These are phyloP conservation scores for Punica granatum DNA, from an alignment of 345 rosid genomes.

Conservation along the genomic window DNA sequence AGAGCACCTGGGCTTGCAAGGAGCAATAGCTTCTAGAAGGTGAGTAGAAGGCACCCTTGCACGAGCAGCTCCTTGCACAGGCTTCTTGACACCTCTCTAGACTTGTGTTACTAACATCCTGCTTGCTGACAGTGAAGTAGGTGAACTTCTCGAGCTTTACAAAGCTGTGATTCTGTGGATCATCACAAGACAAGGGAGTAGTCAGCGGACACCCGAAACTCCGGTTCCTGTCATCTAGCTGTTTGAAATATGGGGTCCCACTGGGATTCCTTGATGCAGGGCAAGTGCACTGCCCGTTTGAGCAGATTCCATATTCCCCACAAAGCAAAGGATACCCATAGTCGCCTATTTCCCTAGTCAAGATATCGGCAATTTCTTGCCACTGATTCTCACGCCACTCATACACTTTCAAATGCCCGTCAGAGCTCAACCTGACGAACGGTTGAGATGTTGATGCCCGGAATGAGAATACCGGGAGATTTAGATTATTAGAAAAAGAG, in stretches of 20 bases:
- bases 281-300: background rate
- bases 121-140: background rate
- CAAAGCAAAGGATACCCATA: slow-evolving; percentile 8
- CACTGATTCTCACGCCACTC: background rate
- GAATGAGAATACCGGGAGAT: no score
- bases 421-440: slow-evolving; percentile 7
- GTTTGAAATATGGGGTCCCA: no score
- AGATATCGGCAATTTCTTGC: background rate
- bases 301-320: slow-evolving; percentile 6
- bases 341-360: background rate
- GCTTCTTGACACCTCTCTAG: slow-evolving; percentile 10
- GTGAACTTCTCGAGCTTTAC: background rate
- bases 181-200: slow-evolving; percentile 7
- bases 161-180: background rate
- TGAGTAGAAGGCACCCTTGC: slow-evolving; percentile 19
- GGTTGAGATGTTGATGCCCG: no score
- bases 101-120: background rate
- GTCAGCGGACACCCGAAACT: no score
- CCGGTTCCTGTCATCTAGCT: no score
- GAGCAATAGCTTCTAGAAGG: slow-evolving; percentile 1
- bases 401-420: slow-evolving; percentile 22
- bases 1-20: slow-evolving; percentile 5
- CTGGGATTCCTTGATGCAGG: background rate
- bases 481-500: no score
- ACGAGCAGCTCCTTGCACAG: slow-evolving; percentile 16